Base-by-base conservation (phyloP, 352 stramenopile species). In the Sclerospora graminicola region DNA sequence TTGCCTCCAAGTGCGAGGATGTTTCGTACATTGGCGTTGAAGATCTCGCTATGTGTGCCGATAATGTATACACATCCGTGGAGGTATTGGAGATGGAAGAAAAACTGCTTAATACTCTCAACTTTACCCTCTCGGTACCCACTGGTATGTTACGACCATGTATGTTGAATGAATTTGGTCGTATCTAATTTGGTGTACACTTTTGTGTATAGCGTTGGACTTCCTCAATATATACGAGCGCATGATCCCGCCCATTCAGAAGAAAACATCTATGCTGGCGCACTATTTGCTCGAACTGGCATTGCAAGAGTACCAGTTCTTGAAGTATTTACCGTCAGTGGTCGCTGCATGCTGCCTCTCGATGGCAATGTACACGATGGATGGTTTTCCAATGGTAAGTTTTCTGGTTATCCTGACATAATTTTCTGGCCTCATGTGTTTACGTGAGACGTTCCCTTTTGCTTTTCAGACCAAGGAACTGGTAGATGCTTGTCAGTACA, bases 1-100 rank as follows among this genome's bases (percentile, higher is more conserved):
- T 95, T 13, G 84, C 84, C 0, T 94, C 81, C 8, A 95, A 95
- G 42, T 95, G 81, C 50, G 84, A 95, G 69, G 84, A 95, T 33
- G 84, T 95, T 2, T 94, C 83, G 21, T 95, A 95, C 60, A 95
- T 95, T 47, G 83, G 84, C 8, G 84, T 95, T 21, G 82, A 95
- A 48, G 84, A 95, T 43, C 62, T 95, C 13, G 82, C 84, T 4
- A 91, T 94, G 72, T 95, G 84, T 45, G 84, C 84, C 0, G 84
- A 95, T 57, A 94, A 93, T 41, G 84, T 95, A 7, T 95, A 95
- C 57, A 87, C 75, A 2, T 90, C 82, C 8, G 72, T 76, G 9
- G 78, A 95, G 51, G 84, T 95, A 41, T 54, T 95, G 48, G 82
- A 89, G 56, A 94, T 94, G 74, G 84, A 95, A 55, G 83, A 95